Evolutionary conservation across 2,329 filamentous ascomycete genomes (phyloP).

Genomic region (Penicillium rolfsii): DNA sequence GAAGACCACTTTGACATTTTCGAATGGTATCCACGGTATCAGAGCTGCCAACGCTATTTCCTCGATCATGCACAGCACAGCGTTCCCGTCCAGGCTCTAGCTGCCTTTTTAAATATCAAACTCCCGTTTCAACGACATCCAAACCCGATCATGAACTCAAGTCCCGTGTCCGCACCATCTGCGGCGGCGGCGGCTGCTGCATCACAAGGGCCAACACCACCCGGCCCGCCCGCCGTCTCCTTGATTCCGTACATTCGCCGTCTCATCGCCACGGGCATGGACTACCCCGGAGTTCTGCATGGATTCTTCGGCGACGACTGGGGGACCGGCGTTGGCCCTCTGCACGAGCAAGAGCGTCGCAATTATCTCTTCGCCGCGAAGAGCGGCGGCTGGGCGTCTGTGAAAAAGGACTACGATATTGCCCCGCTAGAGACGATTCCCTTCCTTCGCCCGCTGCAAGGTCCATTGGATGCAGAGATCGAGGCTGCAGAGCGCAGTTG

Average conservation of each 20-base stretch:
- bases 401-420: constrained; percentile 92
- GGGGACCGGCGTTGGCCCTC: constrained; percentile 73
- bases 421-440: constrained; percentile 79
- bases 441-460: constrained; percentile 81
- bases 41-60: constrained; percentile 89
- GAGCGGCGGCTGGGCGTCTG: constrained; percentile 83
- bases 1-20: constrained; percentile 67
- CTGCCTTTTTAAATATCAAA: constrained; percentile 87
- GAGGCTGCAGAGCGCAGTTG: constrained; percentile 79
- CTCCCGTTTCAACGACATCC: constrained; percentile 77
- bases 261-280: constrained; percentile 88
- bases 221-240: constrained; percentile 58
- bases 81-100: constrained; percentile 79
- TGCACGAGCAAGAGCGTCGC: constrained; percentile 85
- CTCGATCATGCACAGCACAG: constrained; percentile 87
- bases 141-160: constrained; percentile 53
- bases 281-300: constrained; percentile 81
- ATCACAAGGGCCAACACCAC: constrained; percentile 37
- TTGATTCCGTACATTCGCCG: constrained; percentile 88
- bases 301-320: constrained; percentile 98
- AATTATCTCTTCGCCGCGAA: constrained; percentile 97
- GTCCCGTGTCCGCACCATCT: constrained; percentile 18
- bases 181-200: constrained; percentile 28
- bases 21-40: constrained; percentile 89
- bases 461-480: constrained; percentile 77